Percentiles rank a stretch among this genome's conserved stretches.
phyloP scores from a whole-genome alignment of 1,284 basidiomycete genomes.

The Exobasidium cylindrosporum region DNA sequence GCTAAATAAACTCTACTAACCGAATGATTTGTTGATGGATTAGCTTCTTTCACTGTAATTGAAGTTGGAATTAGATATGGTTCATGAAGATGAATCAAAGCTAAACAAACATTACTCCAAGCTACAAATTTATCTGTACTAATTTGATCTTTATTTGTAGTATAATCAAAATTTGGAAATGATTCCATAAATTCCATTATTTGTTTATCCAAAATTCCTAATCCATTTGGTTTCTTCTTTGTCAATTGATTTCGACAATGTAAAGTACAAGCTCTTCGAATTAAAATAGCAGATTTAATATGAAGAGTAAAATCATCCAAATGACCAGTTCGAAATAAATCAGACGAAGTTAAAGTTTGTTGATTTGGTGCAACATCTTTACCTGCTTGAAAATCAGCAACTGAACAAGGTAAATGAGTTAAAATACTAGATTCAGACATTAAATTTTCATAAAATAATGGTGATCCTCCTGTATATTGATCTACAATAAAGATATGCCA shows the following conservation, averaged over 20 bases:
- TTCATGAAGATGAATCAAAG: conserved; percentile 19
- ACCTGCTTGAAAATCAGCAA: conserved; percentile 19
- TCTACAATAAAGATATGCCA: conserved; percentile 26
- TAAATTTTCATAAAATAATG: conserved; percentile 16
- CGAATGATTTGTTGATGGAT: conserved; percentile 5
- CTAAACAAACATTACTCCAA: conserved; percentile 11
- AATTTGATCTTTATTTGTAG: no score
- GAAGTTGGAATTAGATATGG: conserved; percentile 13
- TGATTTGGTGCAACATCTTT: conserved; percentile 9
- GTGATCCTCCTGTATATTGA: conserved; percentile 9
- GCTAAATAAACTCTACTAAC: conserved; percentile 13
- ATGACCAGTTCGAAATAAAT: conserved; percentile 23
- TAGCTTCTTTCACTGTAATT: neutral
- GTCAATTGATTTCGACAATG: conserved; percentile 1
- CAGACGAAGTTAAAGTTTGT: conserved; percentile 20
- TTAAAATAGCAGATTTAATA: conserved; percentile 18
- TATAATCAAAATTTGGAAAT: conserved; percentile 16
- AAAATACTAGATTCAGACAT: conserved; percentile 16
- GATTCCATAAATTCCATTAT: conserved; percentile 18
- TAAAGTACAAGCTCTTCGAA: neutral
- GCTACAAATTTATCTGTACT: conserved; percentile 17
- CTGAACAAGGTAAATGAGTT: conserved; percentile 16
- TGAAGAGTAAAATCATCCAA: conserved; percentile 24
- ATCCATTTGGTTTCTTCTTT: conserved; percentile 7
- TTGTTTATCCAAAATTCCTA: conserved; percentile 14